Evolutionary conservation across 228 moss, liverwort and hornwort species (phyloP), one percentile per base, ranked within the genome.

Genomic region (Sphagnum fallax): DNA sequence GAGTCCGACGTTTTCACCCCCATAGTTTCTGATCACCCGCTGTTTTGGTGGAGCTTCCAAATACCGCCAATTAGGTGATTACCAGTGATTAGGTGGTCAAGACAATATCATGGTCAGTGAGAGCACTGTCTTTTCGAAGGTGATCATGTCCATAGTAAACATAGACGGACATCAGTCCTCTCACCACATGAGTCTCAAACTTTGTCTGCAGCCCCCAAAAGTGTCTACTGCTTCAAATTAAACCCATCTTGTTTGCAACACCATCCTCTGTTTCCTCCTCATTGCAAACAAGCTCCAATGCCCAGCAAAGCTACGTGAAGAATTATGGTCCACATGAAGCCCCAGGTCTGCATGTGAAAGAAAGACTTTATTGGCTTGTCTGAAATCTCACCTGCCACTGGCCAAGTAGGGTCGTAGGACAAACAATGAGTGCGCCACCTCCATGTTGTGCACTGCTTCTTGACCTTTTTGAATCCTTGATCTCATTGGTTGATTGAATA

Each of bases 321-420:
- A 60, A 60, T n/a, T 10, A 10, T 10, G 10, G 10, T n/a, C n/a
- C 11, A n/a, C 58, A 60, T 60, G 11, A 60, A n/a, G 58, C 16
- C 16, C 16, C 16, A 16, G 16, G 16, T 16, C 16, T 16, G 16
- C 16, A 16, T 16, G 16, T 16, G 16, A 16, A 16, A 16, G 16
- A 16, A 16, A 16, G 16, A 16, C 16, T 16, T 16, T 16, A 16
- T 16, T 16, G 16, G 16, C 16, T 16, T 16, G 16, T 16, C 16
- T 16, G 16, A 16, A 53, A 53, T 53, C 59, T 50, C 81, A 91
- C 94, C 89, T 94, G 91, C 94, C 91, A 94, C 69, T 94, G 91
- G 62, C 91, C 91, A 71, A 94, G 86, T 65, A 94, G 77, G 59
- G 94, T 91, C 94, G 91, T 91, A 51, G 94, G 94, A 82, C 91